Percentiles rank a stretch among this genome's conserved stretches.
Conservation (phyloP, 345 rosid genomes). For the Barbarea vulgaris region DNA sequence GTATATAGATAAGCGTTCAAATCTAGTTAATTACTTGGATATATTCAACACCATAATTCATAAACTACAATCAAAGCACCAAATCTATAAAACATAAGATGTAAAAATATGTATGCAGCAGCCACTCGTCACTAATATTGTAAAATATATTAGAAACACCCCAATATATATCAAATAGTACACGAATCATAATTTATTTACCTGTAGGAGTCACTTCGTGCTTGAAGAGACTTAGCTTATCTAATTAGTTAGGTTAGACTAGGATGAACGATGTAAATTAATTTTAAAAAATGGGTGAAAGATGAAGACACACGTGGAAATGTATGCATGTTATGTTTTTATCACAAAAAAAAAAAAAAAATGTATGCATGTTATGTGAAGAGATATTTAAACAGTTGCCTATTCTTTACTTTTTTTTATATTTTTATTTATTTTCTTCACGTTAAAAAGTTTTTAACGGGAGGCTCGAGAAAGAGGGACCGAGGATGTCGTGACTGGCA, state of each 20-base stretch:
- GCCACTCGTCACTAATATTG: background rate
- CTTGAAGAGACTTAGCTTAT: background rate
- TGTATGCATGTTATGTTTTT: slow-evolving; percentile 1
- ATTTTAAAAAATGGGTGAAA: background rate
- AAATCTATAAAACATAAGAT: background rate
- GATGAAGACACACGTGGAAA: background rate
- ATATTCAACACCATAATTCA: background rate
- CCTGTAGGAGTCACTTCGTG: background rate
- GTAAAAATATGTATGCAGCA: background rate
- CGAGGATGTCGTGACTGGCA: slow-evolving; percentile 39
- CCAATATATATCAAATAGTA: background rate
- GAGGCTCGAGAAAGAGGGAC: slow-evolving; percentile 32
- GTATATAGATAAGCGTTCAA: background rate
- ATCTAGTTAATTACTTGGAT: background rate
- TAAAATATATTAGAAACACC: background rate
- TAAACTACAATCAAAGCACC: background rate
- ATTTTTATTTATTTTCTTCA: background rate
- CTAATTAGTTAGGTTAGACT: too few relatives aligned
- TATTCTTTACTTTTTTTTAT: background rate
- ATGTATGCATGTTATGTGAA: background rate
- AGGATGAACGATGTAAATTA: background rate
- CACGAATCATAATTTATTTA: background rate
- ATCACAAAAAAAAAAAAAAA: too few relatives aligned
- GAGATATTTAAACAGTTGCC: background rate
- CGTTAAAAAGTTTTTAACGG: background rate